Evolutionary conservation across 2,329 filamentous ascomycete genomes (phyloP), one percentile per base, ranked within the genome.

Genomic region (Truncatella angustata): DNA sequence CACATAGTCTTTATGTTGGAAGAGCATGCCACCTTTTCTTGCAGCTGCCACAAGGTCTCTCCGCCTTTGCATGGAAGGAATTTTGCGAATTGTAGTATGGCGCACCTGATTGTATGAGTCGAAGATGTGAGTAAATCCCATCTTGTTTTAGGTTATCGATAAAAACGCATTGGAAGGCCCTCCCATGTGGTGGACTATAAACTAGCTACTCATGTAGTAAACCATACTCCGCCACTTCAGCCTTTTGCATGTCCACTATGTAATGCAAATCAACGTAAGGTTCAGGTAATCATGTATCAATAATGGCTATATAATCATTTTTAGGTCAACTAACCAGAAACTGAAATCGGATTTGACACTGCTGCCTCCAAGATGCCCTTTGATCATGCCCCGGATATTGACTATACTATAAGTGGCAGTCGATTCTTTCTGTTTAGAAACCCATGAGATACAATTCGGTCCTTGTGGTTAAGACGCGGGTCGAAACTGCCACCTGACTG

Each of bases 391-490:
- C 11, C 23, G 14, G 6, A 37, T 3, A n/a, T 35, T 1, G 4
- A 14, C 16, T 3, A 49, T 49, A 9, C 18, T 14, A 23, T 49
- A 49, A 12, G 37, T 49, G 30, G 2, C 28, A 2, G 20, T 49
- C 11, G 45, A 34, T 1, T 1, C 14, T 3, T 23, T 10, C 20
- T 28, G 1, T 16, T 18, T 20, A 49, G 21, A 11, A 49, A 49
- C 9, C 30, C 45, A 37, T 49, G 45, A 1, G 45, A 34, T 14
- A 34, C 28, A 21, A 47, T 28, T 4, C 44, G 26, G 14, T 47
- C n/a, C 23, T 47, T 47, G 44, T n/a, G 32, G 28, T 47, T 47
- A 7, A 47, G 44, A 28, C 26, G n/a, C 9, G 44, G 24, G 20
- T 20, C 18, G 14, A 16, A 5, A 32, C 44, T 28, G 20, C 30